phyloP scores from a whole-genome alignment of 352 stramenopile genomes.

The Saprolegnia parasitica region DNA sequence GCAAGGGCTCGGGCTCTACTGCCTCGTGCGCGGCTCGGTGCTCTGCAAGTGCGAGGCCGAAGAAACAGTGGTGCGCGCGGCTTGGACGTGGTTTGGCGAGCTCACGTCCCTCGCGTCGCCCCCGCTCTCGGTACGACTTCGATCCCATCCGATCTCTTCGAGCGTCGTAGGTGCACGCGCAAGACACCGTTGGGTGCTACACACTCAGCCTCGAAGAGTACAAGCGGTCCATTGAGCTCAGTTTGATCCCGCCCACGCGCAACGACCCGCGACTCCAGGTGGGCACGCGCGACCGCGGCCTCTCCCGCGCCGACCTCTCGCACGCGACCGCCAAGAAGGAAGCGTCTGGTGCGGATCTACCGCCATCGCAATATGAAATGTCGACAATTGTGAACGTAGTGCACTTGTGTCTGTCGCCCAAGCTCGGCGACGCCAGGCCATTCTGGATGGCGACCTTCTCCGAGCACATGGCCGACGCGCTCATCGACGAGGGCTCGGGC shows the following conservation, averaged over 20 bases:
- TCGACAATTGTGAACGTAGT: not conserved
- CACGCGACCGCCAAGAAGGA: not conserved
- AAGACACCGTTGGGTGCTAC: not conserved
- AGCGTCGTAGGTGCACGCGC: not conserved
- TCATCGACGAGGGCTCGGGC: not conserved
- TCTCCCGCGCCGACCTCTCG: not conserved
- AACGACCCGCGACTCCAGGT: not conserved
- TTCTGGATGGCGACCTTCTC: not conserved
- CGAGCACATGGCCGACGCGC: not conserved
- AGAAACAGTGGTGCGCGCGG: not conserved
- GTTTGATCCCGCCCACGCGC: not conserved
- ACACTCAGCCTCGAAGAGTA: not conserved
- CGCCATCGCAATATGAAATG: no score
- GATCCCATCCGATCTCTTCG: not conserved
- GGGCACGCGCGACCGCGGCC: not conserved
- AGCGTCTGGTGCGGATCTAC: not conserved
- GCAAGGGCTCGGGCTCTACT: not conserved
- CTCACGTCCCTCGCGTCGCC: not conserved
- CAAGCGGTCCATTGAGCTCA: not conserved
- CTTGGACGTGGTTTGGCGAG: not conserved
- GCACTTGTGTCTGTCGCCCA: not conserved
- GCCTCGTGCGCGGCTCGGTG: not conserved
- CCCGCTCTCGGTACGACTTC: not conserved
- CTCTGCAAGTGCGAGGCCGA: not conserved
- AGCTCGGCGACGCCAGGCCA: not conserved